Conservation (phyloP, 2,329 filamentous ascomycete genomes). For the Achaetomium macrosporum region DNA sequence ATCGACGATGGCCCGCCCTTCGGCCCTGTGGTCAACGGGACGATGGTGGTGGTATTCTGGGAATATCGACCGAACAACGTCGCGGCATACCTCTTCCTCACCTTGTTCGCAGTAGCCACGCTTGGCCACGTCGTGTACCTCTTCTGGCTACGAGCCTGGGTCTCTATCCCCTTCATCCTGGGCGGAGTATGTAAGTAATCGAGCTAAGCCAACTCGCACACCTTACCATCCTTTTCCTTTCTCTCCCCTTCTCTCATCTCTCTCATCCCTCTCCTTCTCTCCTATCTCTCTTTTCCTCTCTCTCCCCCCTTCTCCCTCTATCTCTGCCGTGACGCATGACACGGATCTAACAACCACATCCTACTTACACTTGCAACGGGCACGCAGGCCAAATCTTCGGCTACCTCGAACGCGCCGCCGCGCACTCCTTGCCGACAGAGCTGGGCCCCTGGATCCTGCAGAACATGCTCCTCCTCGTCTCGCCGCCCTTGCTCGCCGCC, state of each 20-base stretch:
- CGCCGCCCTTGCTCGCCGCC: conserved; percentile 37
- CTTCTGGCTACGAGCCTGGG: conserved; percentile 9
- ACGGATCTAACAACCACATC: background rate
- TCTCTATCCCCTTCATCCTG: conserved; percentile 14
- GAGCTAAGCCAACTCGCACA: no score
- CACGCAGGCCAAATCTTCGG: conserved; percentile 37
- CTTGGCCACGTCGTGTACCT: conserved; percentile 9
- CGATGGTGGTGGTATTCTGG: conserved; percentile 16
- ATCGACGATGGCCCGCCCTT: conserved; percentile 9
- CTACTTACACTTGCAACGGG: no score
- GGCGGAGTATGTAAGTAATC: conserved; percentile 16
- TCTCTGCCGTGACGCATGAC: no score
- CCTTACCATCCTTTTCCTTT: no score
- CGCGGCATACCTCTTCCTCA: conserved; percentile 17
- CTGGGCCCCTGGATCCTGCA: conserved; percentile 33
- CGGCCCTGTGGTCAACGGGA: conserved; percentile 15
- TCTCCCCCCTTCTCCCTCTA: no score
- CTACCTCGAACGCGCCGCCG: conserved; percentile 26
- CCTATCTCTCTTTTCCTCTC: no score
- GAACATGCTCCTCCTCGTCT: conserved; percentile 34
- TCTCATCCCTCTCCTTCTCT: no score
- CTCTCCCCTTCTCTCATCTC: no score
- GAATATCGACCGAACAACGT: conserved; percentile 16
- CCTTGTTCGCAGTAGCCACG: conserved; percentile 13
- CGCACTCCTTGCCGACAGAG: conserved; percentile 19